Percentiles rank a stretch among this genome's conserved stretches.
Conservation (phyloP, 78 protist genomes). For the Dictyostelium purpureum region DNA sequence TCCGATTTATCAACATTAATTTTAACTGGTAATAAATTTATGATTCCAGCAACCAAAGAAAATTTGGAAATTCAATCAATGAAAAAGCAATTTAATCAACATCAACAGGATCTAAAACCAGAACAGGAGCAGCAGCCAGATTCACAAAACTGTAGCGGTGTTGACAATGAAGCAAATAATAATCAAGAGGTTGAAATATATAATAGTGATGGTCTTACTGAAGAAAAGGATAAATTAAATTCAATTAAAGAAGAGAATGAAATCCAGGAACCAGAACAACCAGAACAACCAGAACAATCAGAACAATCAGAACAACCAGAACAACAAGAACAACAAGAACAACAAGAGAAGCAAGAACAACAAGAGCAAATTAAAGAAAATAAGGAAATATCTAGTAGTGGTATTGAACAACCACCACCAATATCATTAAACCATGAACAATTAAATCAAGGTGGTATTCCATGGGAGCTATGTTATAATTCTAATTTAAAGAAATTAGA, state of each 20-base stretch:
- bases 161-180: not conserved
- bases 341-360: not conserved
- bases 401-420: not conserved
- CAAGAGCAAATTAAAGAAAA: not conserved
- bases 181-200: not conserved
- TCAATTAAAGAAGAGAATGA: not conserved
- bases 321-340: not conserved
- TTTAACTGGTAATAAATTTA: constrained; percentile 62
- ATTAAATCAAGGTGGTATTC: constrained; percentile 13
- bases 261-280: not conserved
- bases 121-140: not conserved
- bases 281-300: not conserved
- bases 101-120: not conserved
- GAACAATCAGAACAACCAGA: not conserved
- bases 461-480: constrained; percentile 39
- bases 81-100: not conserved
- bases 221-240: not conserved
- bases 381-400: not conserved
- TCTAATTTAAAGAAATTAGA: constrained; percentile 22
- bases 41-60: constrained; percentile 21
- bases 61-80: not conserved
- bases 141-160: not conserved
- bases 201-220: not conserved
- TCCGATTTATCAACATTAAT: not conserved
- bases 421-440: not conserved